Percentiles rank a stretch among this genome's conserved stretches.
phyloP scores from a whole-genome alignment of 2,329 filamentous ascomycete species.

The Ophiostoma pallidulum region DNA sequence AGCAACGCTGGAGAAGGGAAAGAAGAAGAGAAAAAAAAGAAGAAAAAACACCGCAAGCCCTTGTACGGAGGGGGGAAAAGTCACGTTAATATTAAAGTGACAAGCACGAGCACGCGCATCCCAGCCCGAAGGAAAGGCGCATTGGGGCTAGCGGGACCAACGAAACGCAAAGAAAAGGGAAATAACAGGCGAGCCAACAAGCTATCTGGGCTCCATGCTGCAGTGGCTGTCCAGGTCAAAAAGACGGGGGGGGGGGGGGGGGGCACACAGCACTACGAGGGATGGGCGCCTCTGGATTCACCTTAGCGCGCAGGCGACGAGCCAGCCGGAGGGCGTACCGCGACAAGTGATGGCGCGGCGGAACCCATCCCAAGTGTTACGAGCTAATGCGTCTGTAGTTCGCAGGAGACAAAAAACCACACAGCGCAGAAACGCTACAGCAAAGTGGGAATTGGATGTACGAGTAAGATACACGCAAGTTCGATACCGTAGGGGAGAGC shows the following conservation, averaged over 20 bases:
- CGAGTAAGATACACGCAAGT: not conserved
- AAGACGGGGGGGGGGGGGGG: too few relatives aligned
- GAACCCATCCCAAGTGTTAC: conserved; percentile 5
- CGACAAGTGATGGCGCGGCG: conserved; percentile 5
- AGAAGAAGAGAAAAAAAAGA: too few relatives aligned
- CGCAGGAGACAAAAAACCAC: not conserved
- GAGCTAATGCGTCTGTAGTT: conserved; percentile 6
- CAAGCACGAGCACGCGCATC: too few relatives aligned
- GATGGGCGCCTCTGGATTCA: not conserved
- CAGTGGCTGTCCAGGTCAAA: too few relatives aligned
- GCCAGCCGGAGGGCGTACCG: conserved; percentile 14
- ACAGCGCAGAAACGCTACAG: not conserved
- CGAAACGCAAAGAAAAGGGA: not conserved
- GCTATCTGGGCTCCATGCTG: too few relatives aligned
- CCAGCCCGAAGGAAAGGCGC: too few relatives aligned
- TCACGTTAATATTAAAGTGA: too few relatives aligned
- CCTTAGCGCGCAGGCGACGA: conserved; percentile 8
- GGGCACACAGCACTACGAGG: not conserved
- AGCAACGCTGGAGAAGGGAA: too few relatives aligned
- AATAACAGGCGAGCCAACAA: not conserved
- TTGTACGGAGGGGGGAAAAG: too few relatives aligned
- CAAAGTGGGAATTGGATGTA: not conserved
- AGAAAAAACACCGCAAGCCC: not conserved
- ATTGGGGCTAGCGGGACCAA: not conserved
- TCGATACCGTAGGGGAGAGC: too few relatives aligned